Conservation (phyloP, 1,139 yeast genomes). For the Hemisphaericaspora subhashii region DNA sequence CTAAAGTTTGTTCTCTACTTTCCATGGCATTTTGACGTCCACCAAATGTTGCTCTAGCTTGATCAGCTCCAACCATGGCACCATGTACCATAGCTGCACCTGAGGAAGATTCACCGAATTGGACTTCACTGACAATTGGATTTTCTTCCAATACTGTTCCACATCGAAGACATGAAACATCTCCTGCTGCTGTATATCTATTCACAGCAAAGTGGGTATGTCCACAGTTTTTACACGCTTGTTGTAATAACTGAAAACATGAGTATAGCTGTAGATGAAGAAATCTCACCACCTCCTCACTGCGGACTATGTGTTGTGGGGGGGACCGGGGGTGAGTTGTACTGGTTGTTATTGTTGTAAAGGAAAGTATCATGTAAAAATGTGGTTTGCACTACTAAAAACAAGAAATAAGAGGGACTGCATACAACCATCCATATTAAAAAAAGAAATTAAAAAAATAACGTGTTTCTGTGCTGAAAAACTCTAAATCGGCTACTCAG, state of each 20-base stretch:
- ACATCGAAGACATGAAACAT: slow-evolving; percentile 76
- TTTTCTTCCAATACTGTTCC: slow-evolving; percentile 89
- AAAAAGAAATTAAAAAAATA: too few species aligned
- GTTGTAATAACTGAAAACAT: slow-evolving; percentile 15
- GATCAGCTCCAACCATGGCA: slow-evolving; percentile 87
- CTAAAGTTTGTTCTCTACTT: slow-evolving; percentile 82
- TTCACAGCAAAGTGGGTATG: slow-evolving; percentile 33
- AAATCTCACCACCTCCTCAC: slow-evolving; percentile 1
- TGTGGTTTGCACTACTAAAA: too few species aligned
- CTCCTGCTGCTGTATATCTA: slow-evolving; percentile 61
- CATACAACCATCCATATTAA: too few species aligned
- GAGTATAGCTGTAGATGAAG: slow-evolving; percentile 4
- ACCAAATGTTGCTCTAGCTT: slow-evolving; percentile 67
- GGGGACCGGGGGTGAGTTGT: too few species aligned
- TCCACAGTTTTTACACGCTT: slow-evolving; percentile 35
- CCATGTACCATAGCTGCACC: slow-evolving; percentile 98
- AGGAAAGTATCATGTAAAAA: too few species aligned
- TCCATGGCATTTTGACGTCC: slow-evolving; percentile 74
- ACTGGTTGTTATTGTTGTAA: too few species aligned
- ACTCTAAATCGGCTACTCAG: too few species aligned
- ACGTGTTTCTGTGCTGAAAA: too few species aligned
- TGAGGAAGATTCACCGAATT: slow-evolving; percentile 85
- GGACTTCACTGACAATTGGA: slow-evolving; percentile 92
- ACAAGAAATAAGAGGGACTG: too few species aligned
- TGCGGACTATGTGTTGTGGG: neutral